A percentile compares a stretch with the other conserved stretches of the same genome.
phyloP scores from a whole-genome alignment of 2,329 filamentous ascomycete species.

The Fusarium foetens region DNA sequence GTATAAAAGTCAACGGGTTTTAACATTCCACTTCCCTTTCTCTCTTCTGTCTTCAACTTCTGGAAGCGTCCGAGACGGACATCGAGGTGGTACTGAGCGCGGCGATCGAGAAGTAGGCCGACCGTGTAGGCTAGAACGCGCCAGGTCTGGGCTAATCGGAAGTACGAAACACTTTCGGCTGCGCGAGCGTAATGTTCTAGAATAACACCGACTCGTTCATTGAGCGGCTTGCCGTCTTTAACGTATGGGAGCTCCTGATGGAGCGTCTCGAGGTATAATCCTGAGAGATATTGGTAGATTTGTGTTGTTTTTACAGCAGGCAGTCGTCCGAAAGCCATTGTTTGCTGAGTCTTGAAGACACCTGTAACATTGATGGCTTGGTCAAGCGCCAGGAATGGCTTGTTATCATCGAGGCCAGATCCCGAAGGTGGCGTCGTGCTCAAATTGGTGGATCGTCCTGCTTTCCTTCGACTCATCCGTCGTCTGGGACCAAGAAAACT shows the following conservation, averaged over 20 bases:
- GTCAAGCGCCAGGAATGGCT: slow-evolving; percentile 63
- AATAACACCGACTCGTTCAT: slow-evolving; percentile 60
- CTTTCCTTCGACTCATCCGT: slow-evolving; percentile 54
- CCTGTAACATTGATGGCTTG: slow-evolving; percentile 68
- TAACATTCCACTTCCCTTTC: slow-evolving; percentile 41
- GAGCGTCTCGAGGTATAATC: slow-evolving; percentile 66
- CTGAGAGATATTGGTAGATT: slow-evolving; percentile 66
- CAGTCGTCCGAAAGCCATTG: slow-evolving; percentile 69
- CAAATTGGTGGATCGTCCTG: slow-evolving; percentile 56
- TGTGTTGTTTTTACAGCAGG: slow-evolving; percentile 62
- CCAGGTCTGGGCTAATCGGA: slow-evolving; percentile 72
- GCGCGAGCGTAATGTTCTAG: slow-evolving; percentile 67
- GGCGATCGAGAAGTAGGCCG: slow-evolving; percentile 61
- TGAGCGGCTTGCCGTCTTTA: slow-evolving; percentile 52
- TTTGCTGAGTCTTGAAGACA: slow-evolving; percentile 67
- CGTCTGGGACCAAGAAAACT: slow-evolving; percentile 65
- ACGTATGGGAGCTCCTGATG: slow-evolving; percentile 58
- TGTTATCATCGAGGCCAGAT: slow-evolving; percentile 45
- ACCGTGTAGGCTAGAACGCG: slow-evolving; percentile 68
- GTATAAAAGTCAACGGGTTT: slow-evolving; percentile 43
- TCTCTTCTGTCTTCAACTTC: slow-evolving; percentile 48
- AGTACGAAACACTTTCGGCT: slow-evolving; percentile 66
- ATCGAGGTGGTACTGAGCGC: slow-evolving; percentile 68
- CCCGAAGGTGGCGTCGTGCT: slow-evolving; percentile 67
- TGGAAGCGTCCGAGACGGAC: slow-evolving; percentile 56